Evolutionary conservation across 2,329 filamentous ascomycete genomes (phyloP), one percentile per base, ranked within the genome.

Genomic region (Neofusicoccum umdonicola): DNA sequence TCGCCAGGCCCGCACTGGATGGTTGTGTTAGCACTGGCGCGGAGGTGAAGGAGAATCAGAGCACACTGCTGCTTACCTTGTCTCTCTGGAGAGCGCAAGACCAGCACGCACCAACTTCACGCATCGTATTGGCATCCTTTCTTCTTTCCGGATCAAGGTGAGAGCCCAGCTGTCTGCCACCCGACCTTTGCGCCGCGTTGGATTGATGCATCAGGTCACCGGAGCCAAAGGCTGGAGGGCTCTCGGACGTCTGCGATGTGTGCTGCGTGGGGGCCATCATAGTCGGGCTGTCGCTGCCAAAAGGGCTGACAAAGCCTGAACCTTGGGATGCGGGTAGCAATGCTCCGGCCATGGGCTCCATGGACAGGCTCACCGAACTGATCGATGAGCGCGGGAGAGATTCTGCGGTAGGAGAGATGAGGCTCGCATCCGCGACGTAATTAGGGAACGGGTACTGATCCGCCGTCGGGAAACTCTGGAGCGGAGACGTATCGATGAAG

Each of bases 31-130:
- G 52, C 54, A 56, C 22, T n/a, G 13, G 27, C 11, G 34, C 54
- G 37, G 60, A 64, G 66, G 22, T 66, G n/a, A 35, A 15, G 15
- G 54, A 22, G n/a, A 4, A 9, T 9, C 3, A n/a, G 8, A 19
- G 6, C 6, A 34, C 3, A 15, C 22, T 12, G 11, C 5, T 44
- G 17, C 51, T 71, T 69, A 78, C 77, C 66, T 78, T 78, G 68
- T 82, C 81, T 70, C 81, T 74, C 66, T 83, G 81, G 56, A 83
- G 71, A 4, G 77, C 77, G 65, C 81, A 83, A 34, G 79, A 76
- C 81, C 81, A 83, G 65, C 81, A 83, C 9, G 80, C 79, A 22
- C 77, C 77, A 7, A 77, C 74, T 62, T 80, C 79, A 13, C 81
- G 78, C 80, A 82, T 81, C 45, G 76, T 73, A 56, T 78, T 76